These are phyloP conservation scores for Cucumis cinereus DNA, from an alignment of 306 rosid species.

Conservation along the genomic window DNA sequence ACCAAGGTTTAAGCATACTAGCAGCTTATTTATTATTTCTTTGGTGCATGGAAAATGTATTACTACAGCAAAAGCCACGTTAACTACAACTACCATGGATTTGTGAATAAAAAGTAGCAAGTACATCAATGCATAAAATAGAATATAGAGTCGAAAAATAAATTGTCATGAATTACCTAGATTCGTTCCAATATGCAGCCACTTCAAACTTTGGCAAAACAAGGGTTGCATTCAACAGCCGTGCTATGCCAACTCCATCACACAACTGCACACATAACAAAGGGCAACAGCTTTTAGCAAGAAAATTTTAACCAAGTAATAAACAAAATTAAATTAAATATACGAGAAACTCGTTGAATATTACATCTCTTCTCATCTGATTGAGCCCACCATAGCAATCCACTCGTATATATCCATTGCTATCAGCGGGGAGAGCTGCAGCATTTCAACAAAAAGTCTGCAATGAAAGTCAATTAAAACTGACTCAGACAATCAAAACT, in stretches of 20 bases:
- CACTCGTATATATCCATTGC: slow-evolving; percentile 76
- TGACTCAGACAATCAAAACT: slow-evolving; percentile 33
- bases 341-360: slow-evolving; percentile 11
- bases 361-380: slow-evolving; percentile 95
- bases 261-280: slow-evolving; percentile 49
- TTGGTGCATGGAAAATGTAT: neutral
- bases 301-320: slow-evolving; percentile 6
- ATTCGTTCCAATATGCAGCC: slow-evolving; percentile 88
- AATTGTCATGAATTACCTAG: slow-evolving; percentile 33
- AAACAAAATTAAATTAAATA: neutral
- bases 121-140: neutral
- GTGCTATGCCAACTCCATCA: slow-evolving; percentile 88
- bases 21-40: neutral
- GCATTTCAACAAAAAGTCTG: slow-evolving; percentile 63
- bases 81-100: neutral
- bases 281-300: slow-evolving; percentile 12
- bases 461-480: slow-evolving; percentile 65
- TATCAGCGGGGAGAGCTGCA: slow-evolving; percentile 67
- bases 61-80: neutral
- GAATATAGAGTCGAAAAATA: neutral
- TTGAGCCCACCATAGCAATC: slow-evolving; percentile 97
- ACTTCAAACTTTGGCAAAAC: slow-evolving; percentile 91
- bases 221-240: slow-evolving; percentile 70
- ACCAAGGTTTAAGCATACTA: slow-evolving; percentile 13
- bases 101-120: neutral